Conservation (phyloP, 2,329 filamentous ascomycete species). For the Calonectria pseudoreteaudii region DNA sequence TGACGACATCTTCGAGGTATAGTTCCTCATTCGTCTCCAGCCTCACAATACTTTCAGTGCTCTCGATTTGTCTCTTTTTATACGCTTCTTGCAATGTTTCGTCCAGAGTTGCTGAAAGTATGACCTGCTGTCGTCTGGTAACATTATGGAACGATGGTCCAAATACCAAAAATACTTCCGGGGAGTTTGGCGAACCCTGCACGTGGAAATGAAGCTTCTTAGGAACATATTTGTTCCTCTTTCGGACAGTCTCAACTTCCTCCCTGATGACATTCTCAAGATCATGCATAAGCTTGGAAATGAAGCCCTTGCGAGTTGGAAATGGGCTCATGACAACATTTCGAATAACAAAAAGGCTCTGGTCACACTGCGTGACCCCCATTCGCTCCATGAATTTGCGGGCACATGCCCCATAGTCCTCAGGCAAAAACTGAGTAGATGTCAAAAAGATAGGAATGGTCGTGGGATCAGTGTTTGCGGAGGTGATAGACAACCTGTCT, state of each 20-base stretch:
- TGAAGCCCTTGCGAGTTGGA: constrained; percentile 54
- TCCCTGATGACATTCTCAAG: constrained; percentile 46
- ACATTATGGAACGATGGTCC: constrained; percentile 52
- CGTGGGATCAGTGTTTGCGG: constrained; percentile 51
- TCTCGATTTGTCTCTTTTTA: neutral
- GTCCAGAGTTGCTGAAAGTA: constrained; percentile 37
- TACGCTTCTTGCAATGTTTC: neutral
- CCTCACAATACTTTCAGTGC: constrained; percentile 28
- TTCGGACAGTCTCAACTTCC: constrained; percentile 46
- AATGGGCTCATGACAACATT: constrained; percentile 63
- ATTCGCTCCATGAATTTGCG: constrained; percentile 56
- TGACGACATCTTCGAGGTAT: constrained; percentile 3
- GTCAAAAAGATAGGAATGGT: constrained; percentile 58
- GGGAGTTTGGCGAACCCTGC: constrained; percentile 48
- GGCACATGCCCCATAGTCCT: constrained; percentile 56
- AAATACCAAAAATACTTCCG: constrained; percentile 54
- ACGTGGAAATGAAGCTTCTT: constrained; percentile 53
- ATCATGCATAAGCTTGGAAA: constrained; percentile 48
- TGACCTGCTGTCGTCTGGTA: constrained; percentile 50
- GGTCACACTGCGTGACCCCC: constrained; percentile 44
- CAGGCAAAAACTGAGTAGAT: constrained; percentile 54
- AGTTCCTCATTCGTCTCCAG: constrained; percentile 21
- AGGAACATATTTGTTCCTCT: constrained; percentile 50
- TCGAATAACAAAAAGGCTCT: constrained; percentile 57
- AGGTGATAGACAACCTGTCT: constrained; percentile 55